phyloP scores from a whole-genome alignment of 139 green algal species.

The Mesotaenium endlicherianum region DNA sequence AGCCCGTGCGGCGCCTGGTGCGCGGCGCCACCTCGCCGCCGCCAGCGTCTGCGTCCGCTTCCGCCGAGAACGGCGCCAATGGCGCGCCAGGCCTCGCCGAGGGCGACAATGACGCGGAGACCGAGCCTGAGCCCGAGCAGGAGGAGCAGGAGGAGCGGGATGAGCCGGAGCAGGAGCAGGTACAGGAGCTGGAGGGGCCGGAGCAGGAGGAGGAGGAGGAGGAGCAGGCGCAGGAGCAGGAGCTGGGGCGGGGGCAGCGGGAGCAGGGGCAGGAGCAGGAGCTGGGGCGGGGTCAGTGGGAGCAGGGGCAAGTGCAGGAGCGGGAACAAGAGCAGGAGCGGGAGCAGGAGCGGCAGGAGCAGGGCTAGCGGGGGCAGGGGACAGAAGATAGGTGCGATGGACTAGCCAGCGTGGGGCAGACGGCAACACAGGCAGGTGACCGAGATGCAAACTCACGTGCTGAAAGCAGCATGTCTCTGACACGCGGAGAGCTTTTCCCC shows the following conservation, averaged over 20 bases:
- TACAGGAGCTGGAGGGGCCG: neutral
- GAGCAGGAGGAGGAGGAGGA: neutral
- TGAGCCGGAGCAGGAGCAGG: neutral
- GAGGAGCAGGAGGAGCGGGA: neutral
- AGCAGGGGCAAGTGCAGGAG: neutral
- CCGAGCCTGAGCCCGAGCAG: neutral
- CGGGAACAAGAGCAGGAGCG: neutral
- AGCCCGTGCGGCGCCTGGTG: slow-evolving; percentile 30
- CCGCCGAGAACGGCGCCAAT: neutral
- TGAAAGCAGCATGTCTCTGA: too few relatives aligned
- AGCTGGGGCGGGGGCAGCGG: neutral
- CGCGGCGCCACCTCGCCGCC: neutral
- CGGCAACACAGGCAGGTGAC: too few relatives aligned
- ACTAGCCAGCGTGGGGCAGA: too few relatives aligned
- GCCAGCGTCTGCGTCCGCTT: neutral
- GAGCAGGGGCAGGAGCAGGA: too few relatives aligned
- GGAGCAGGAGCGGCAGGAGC: neutral
- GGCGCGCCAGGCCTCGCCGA: neutral
- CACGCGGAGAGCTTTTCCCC: too few relatives aligned
- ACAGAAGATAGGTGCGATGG: too few relatives aligned
- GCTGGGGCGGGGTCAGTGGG: neutral
- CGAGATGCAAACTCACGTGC: too few relatives aligned
- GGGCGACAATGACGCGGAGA: neutral
- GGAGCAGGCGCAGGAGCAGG: neutral
- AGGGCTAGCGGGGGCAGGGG: neutral